Percentiles rank a stretch among this genome's conserved stretches.
Conservation (phyloP, 1,139 yeast species). For the Kodamaea sp. region DNA sequence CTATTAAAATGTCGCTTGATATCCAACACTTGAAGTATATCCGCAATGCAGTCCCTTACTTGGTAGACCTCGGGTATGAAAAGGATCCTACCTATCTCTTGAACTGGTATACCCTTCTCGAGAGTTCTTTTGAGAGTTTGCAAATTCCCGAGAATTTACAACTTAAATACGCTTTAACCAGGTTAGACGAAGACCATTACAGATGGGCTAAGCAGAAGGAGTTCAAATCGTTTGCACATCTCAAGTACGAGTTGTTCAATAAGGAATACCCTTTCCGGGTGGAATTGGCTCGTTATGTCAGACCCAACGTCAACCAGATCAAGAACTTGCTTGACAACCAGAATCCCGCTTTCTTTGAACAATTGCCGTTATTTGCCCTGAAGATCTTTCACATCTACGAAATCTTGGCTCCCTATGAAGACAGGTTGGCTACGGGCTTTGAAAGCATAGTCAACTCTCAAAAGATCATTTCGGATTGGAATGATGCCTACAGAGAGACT, state of each 20-base stretch:
- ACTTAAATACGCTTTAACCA: neutral
- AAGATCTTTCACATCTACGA: conserved; percentile 5
- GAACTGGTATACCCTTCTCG: neutral
- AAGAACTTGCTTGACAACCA: conserved; percentile 4
- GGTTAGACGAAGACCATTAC: neutral
- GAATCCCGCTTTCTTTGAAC: conserved; percentile 1
- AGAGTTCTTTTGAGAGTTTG: neutral
- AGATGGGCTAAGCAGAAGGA: conserved; percentile 4
- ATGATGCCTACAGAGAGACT: conserved; percentile 1
- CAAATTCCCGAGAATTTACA: neutral
- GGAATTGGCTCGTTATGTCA: conserved; percentile 3
- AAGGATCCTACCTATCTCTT: neutral
- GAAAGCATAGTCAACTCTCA: neutral
- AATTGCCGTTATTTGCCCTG: conserved; percentile 1
- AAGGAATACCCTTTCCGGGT: conserved; percentile 4
- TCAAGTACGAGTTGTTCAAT: conserved; percentile 8
- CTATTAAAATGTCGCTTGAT: neutral
- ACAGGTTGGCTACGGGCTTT: neutral
- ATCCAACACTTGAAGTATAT: neutral
- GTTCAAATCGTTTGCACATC: conserved; percentile 6
- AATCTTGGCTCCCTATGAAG: conserved; percentile 7
- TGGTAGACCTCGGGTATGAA: neutral
- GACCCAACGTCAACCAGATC: conserved; percentile 2
- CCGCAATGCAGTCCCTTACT: neutral
- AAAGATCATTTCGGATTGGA: neutral